Base-by-base conservation (phyloP, 2,329 filamentous ascomycete species). In the Pseudomassariella vexata region DNA sequence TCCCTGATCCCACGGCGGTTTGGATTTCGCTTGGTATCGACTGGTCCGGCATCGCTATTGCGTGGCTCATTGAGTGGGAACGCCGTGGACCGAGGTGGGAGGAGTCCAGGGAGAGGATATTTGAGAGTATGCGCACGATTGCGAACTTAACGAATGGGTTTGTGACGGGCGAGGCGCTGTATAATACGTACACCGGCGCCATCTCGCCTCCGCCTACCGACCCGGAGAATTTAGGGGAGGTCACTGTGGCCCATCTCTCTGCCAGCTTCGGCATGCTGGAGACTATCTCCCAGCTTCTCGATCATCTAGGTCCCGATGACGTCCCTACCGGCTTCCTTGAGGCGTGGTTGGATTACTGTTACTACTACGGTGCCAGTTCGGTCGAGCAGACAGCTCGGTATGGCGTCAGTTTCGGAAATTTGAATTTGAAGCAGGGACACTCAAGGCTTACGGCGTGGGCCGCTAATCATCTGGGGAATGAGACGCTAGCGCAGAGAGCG, bases 21-120 rank as follows among this genome's bases (percentile, higher is more conserved):
- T 33, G 27, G 17, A 28, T 29, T 20, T 28, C 28, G 7, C 28
- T 79, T 3, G 74, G 74, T 3, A 76, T 73, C 0, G 76, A 79
- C 42, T 79, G 73, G 70, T 65, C 66, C 0, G 68, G 69, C 0
- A 55, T 79, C 2, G 73, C 74, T 0, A 65, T 66, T 3, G 65
- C 64, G 1, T 79, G 74, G 69, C 59, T 79, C 0, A 62, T 77
- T 2, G 76, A 75, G 36, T 79, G 70, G 68, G 75, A 79, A 45
- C 63, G 74, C 0, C 66, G 66, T 2, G 70, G 72, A 0, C 54
- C 67, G 0, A 57, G 67, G 3, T 74, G 68, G 67, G 53, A 73
- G 32, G 66, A 74, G 42, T 65, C 72, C 1, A 60, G 57, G 18
- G 44, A 51, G 2, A 77, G 74, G 47, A 59, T 80, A 1, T 59